Evolutionary conservation across 1,139 yeast genomes (phyloP).

Genomic region (Lodderomyces elongisporus): DNA sequence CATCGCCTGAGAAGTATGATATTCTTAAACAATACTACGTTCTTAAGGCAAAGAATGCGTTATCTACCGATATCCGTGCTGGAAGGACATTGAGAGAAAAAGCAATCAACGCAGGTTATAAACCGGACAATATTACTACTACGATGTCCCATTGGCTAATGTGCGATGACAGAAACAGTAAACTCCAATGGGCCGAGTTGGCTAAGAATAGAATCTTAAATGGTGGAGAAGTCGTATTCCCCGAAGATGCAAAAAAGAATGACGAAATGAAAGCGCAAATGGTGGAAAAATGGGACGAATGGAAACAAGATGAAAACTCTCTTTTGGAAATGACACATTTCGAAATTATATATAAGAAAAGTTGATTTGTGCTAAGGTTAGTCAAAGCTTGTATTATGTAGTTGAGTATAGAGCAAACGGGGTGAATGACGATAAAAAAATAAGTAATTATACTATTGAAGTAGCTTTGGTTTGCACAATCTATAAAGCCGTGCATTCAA

Average conservation of each 20-base stretch:
- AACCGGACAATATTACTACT: conserved; percentile 10
- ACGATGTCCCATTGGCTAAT: conserved; percentile 16
- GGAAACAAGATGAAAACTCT: conserved; percentile 14
- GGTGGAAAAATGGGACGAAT: conserved; percentile 14
- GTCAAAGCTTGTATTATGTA: neutral
- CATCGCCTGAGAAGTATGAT: conserved; percentile 19
- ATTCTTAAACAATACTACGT: conserved; percentile 10
- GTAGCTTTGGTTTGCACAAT: no score
- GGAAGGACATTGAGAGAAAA: conserved; percentile 16
- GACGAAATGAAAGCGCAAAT: conserved; percentile 7
- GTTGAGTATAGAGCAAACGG: no score
- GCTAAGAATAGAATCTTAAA: conserved; percentile 11
- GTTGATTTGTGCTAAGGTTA: no score
- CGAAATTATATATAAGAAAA: conserved; percentile 16
- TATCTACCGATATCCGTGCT: conserved; percentile 15
- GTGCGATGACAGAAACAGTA: conserved; percentile 9
- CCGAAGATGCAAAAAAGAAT: conserved; percentile 11
- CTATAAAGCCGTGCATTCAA: no score
- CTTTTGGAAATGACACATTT: conserved; percentile 13
- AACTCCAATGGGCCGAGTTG: conserved; percentile 10
- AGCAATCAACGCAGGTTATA: conserved; percentile 20
- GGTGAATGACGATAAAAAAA: no score
- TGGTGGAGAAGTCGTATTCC: conserved; percentile 11
- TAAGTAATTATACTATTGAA: no score
- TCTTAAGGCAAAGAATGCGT: conserved; percentile 7